Base-by-base conservation (phyloP, 176 grass and related monocot species). In the Zea luxurians region DNA sequence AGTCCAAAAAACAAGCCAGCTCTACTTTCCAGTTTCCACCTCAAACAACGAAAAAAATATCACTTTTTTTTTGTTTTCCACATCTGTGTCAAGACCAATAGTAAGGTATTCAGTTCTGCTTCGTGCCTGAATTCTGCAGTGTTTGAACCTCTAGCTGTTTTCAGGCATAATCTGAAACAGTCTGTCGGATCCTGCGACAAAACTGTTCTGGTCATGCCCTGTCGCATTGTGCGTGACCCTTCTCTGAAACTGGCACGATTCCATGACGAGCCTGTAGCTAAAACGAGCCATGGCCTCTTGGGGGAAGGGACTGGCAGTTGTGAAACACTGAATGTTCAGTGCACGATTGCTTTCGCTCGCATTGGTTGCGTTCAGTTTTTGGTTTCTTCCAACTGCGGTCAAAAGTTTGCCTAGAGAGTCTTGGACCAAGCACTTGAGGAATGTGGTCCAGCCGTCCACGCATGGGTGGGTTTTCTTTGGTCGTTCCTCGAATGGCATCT, bases 171-270 rank as follows among this genome's bases (percentile, higher is more conserved):
- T 65, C 80, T 40, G 80, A 79, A 80, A 17, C 5, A 18, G 2
- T 36, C 10, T 6, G 42, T 50, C 4, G 2, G 48, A 66, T 57
- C 58, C 5, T 12, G 17, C 65, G 41, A n/a, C 17, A 16, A 64
- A 7, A 37, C 49, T 78, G 38, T 18, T 57, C 21, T 27, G 9
- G 9, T 8, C 16, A 18, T 38, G 37, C 37, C 20, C 63, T 79
- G 76, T 80, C 86, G 36, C 76, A 42, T 83, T 84, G 76, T 35
- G 76, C 47, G 2, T 2, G 76, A 59, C 42, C 71, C 64, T 84
- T 84, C 54, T 69, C 86, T 80, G 40, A 80, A 64, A 71, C 61
- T 41, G 65, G 86, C 4, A 80, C 13, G 62, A 34, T 83, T 41
- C 63, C 55, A 10, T 21, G 18, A 20, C 44, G 74, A 12, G 81